Evolutionary conservation across 164 flowering plant species (phyloP), one percentile per base, ranked within the genome.

Genomic region (Nymphaea thermarum): DNA sequence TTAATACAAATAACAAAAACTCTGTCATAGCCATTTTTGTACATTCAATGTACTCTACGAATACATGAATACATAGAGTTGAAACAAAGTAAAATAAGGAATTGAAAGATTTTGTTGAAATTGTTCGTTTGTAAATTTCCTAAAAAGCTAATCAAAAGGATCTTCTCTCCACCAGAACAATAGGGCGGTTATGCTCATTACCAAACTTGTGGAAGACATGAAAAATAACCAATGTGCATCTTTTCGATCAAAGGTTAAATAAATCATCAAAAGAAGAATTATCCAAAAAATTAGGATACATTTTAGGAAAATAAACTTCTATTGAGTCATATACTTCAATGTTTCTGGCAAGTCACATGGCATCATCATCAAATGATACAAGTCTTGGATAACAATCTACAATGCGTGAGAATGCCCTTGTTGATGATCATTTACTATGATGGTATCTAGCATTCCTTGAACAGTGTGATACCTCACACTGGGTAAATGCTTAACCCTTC

Each of bases 91-190:
- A 36, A 42, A 65, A 65, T 42, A 65, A 65, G 14, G 43, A 42
- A 65, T 65, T 65, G 66, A 65, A 65, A 65, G 11, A 65, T 65
- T 8, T 65, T 41, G 66, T 43, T 65, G 6, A 65, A 65, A 42
- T 0, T 65, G 4, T 65, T 65, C 66, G 42, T 65, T 65, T 42
- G 45, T 43, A 65, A 65, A 65, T 65, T 43, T 43, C 66, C 66
- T 14, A 42, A 25, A 42, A 65, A 65, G 53, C 66, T 65, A 65
- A 65, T 65, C 12, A 65, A 65, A 42, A 65, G 66, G 66, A 42
- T 10, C 44, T 65, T 42, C 45, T 65, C 66, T 65, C 45, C 66
- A 43, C 43, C 15, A 45, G 36, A 25, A 25, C 36, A 25, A 25
- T 25, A 25, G 1, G 36, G 36, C 6, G 16, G 43, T 14, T 65